A percentile compares a stretch with the other conserved stretches of the same genome.
phyloP scores from a whole-genome alignment of 148 eudicot genomes.

The Camellia sinensis region DNA sequence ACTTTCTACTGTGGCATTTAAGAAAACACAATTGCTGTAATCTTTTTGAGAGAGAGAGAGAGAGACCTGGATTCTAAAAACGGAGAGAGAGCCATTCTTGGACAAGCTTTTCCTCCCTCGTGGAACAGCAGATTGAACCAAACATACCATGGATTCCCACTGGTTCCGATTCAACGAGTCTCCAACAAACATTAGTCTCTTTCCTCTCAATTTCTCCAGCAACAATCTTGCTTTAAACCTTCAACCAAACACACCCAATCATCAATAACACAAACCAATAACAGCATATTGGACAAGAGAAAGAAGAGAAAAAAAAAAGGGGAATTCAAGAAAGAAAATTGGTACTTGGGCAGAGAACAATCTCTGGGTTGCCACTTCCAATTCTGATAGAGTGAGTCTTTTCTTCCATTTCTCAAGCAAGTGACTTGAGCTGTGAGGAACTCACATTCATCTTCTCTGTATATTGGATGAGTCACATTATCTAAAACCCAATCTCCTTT shows the following conservation, averaged over 20 bases:
- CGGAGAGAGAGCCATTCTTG: constrained; percentile 68
- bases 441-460: constrained; percentile 73
- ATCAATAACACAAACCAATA: too few species aligned
- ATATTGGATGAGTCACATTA: constrained; percentile 65
- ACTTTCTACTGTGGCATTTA: too few species aligned
- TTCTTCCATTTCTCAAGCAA: constrained; percentile 83
- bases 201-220: constrained; percentile 76
- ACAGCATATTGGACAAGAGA: too few species aligned
- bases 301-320: too few species aligned
- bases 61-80: constrained; percentile 72
- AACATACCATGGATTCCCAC: constrained; percentile 96
- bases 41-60: constrained; percentile 9
- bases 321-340: neutral
- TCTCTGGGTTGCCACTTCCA: constrained; percentile 99
- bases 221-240: constrained; percentile 79
- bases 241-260: neutral
- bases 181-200: constrained; percentile 97
- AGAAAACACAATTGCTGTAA: too few species aligned
- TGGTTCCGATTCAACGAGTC: constrained; percentile 92
- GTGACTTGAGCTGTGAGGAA: constrained; percentile 82
- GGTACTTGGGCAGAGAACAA: constrained; percentile 80
- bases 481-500: constrained; percentile 85
- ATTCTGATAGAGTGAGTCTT: constrained; percentile 63
- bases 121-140: constrained; percentile 75
- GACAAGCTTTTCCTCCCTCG: constrained; percentile 58